phyloP scores from a whole-genome alignment of 2,329 filamentous ascomycete genomes.

The Zymoseptoria crescenta region DNA sequence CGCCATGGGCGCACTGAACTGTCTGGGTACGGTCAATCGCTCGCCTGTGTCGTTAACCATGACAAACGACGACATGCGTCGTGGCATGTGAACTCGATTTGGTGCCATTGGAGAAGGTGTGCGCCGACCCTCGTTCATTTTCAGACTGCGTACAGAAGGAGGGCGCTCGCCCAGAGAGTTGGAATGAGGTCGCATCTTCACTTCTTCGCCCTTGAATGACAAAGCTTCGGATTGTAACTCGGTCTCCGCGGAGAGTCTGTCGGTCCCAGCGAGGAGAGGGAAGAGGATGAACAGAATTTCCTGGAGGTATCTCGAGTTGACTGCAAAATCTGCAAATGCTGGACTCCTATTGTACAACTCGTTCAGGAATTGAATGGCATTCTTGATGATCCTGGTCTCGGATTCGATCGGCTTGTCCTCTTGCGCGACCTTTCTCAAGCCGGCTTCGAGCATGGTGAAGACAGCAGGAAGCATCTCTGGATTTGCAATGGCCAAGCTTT shows the following conservation, averaged over 20 bases:
- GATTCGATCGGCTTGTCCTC: conserved; percentile 43
- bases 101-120: conserved; percentile 24
- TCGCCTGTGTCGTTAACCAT: conserved; percentile 67
- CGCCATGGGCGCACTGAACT: conserved; percentile 55
- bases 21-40: conserved; percentile 51
- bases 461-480: conserved; percentile 75
- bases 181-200: conserved; percentile 70
- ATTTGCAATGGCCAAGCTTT: conserved; percentile 59
- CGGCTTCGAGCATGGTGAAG: conserved; percentile 78
- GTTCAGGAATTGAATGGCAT: conserved; percentile 69
- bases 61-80: conserved; percentile 83
- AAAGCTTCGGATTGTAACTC: conserved; percentile 80
- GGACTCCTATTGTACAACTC: conserved; percentile 69
- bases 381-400: conserved; percentile 54
- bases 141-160: conserved; percentile 68
- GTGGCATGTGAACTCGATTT: conserved; percentile 54
- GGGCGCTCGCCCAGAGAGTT: conserved; percentile 48
- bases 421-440: conserved; percentile 62
- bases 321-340: conserved; percentile 74
- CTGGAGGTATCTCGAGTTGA: conserved; percentile 72
- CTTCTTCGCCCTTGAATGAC: conserved; percentile 77
- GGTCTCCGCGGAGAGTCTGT: conserved; percentile 72
- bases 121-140: conserved; percentile 37
- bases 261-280: conserved; percentile 78
- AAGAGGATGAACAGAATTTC: conserved; percentile 73